A percentile compares a stretch with the other conserved stretches of the same genome.
phyloP scores from a whole-genome alignment of 306 rosid species.

The Canavalia gladiata region DNA sequence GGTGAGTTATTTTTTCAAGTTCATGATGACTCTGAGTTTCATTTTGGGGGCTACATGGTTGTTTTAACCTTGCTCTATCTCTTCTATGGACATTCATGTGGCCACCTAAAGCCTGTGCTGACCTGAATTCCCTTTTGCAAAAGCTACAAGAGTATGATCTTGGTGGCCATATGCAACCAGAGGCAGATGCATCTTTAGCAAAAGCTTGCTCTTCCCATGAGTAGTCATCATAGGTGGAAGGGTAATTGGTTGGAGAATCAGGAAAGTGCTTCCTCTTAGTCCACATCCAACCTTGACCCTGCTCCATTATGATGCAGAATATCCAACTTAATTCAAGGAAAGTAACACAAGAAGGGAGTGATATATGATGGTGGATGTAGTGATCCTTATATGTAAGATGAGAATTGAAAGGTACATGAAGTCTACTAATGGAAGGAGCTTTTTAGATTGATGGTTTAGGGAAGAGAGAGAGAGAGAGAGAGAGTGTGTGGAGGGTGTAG shows the following conservation, averaged over 20 bases:
- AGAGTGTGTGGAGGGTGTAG: slow-evolving; percentile 56
- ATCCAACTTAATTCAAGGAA: background rate
- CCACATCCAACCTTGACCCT: slow-evolving; percentile 64
- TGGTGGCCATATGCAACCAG: slow-evolving; percentile 88
- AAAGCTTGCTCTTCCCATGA: slow-evolving; percentile 97
- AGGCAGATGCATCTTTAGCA: slow-evolving; percentile 72
- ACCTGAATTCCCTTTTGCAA: slow-evolving; percentile 82
- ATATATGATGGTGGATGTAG: background rate
- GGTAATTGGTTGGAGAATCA: slow-evolving; percentile 29
- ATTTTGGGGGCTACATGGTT: slow-evolving; percentile 58
- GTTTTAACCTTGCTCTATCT: slow-evolving; percentile 81
- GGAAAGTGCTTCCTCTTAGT: slow-evolving; percentile 61
- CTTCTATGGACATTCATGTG: slow-evolving; percentile 94
- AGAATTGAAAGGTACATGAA: slow-evolving; percentile 41
- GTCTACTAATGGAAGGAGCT: slow-evolving; percentile 25
- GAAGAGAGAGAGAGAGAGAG: background rate
- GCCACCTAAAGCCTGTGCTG: slow-evolving; percentile 93
- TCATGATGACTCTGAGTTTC: slow-evolving; percentile 29
- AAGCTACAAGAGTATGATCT: slow-evolving; percentile 87
- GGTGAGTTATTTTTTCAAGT: slow-evolving; percentile 7
- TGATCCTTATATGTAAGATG: slow-evolving; percentile 20
- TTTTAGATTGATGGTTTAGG: slow-evolving; percentile 43
- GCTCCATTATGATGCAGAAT: slow-evolving; percentile 54
- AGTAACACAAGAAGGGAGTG: background rate
- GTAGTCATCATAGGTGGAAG: slow-evolving; percentile 48